Conservation (phyloP, 2,329 filamentous ascomycete species). For the Leptographium wingfieldii region DNA sequence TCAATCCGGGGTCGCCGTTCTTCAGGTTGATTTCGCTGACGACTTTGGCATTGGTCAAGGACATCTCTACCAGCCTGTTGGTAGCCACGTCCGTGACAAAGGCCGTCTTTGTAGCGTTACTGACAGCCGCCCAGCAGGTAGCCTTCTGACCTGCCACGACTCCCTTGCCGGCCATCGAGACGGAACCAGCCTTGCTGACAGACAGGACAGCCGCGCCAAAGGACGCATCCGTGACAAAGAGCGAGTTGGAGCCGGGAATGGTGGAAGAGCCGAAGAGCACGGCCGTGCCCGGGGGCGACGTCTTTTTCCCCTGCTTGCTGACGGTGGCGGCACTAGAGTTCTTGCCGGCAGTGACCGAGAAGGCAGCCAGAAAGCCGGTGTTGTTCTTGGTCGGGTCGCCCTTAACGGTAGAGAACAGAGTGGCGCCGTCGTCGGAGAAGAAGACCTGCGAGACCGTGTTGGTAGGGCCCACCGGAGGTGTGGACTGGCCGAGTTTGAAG, state of each 20-base stretch:
- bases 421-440: slow-evolving; percentile 41
- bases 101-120: slow-evolving; percentile 31
- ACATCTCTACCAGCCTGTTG: slow-evolving; percentile 45
- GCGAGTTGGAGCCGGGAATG: slow-evolving; percentile 29
- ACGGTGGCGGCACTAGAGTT: slow-evolving; percentile 10
- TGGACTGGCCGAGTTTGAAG: slow-evolving; percentile 41
- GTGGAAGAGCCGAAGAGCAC: slow-evolving; percentile 39
- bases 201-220: slow-evolving; percentile 36
- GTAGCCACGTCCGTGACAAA: slow-evolving; percentile 45
- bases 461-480: slow-evolving; percentile 42
- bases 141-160: slow-evolving; percentile 36
- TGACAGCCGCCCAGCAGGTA: slow-evolving; percentile 46
- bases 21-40: slow-evolving; percentile 27
- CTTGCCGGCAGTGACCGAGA: slow-evolving; percentile 17
- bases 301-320: slow-evolving; percentile 18
- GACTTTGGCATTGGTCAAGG: slow-evolving; percentile 33
- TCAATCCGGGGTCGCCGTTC: slow-evolving; percentile 38
- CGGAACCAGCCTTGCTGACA: slow-evolving; percentile 7
- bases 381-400: slow-evolving; percentile 42
- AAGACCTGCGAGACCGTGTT: slow-evolving; percentile 49
- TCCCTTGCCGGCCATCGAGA: slow-evolving; percentile 24
- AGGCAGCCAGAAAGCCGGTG: slow-evolving; percentile 42
- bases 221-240: slow-evolving; percentile 45
- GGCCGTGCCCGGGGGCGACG: slow-evolving; percentile 40
- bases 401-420: slow-evolving; percentile 46